Conservation (phyloP, 1,139 yeast genomes). For the Magnusiomyces magnusii region DNA sequence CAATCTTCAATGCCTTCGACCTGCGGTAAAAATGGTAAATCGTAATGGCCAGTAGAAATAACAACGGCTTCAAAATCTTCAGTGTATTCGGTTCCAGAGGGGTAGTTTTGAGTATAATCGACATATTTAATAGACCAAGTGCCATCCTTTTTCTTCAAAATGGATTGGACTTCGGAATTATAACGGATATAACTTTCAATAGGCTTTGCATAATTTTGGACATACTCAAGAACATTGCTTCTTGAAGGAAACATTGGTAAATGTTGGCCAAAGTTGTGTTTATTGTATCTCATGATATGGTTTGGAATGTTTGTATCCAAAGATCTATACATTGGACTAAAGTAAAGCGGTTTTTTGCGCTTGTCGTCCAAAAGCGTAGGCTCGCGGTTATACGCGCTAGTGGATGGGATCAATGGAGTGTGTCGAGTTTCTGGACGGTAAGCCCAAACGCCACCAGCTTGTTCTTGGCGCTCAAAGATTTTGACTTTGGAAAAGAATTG, state of each 20-base stretch:
- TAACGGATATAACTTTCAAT: constrained; percentile 35
- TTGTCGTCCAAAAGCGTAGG: constrained; percentile 17
- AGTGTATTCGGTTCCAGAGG: constrained; percentile 17
- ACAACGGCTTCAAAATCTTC: constrained; percentile 47
- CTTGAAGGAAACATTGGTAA: constrained; percentile 46
- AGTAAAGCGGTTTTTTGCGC: constrained; percentile 26
- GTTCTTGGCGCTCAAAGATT: constrained; percentile 44
- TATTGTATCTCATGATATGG: constrained; percentile 49
- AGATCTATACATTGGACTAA: constrained; percentile 42
- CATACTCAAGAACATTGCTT: constrained; percentile 42
- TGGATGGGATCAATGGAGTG: constrained; percentile 20
- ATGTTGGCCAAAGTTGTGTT: constrained; percentile 40
- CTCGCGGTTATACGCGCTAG: constrained; percentile 20
- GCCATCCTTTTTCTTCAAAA: constrained; percentile 23
- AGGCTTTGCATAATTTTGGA: constrained; percentile 40
- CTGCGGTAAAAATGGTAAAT: constrained; percentile 49
- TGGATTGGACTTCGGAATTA: constrained; percentile 35
- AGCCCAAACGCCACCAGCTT: constrained; percentile 50
- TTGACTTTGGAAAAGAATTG: constrained; percentile 39
- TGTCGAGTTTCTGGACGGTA: constrained; percentile 17
- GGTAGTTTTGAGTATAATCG: constrained; percentile 9
- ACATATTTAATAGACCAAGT: constrained; percentile 41
- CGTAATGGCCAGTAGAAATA: constrained; percentile 52
- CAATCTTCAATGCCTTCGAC: constrained; percentile 48
- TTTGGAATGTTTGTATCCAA: constrained; percentile 59